Base-by-base conservation (phyloP, 805 yeast species). In the Barnettozyma sucrosica region DNA sequence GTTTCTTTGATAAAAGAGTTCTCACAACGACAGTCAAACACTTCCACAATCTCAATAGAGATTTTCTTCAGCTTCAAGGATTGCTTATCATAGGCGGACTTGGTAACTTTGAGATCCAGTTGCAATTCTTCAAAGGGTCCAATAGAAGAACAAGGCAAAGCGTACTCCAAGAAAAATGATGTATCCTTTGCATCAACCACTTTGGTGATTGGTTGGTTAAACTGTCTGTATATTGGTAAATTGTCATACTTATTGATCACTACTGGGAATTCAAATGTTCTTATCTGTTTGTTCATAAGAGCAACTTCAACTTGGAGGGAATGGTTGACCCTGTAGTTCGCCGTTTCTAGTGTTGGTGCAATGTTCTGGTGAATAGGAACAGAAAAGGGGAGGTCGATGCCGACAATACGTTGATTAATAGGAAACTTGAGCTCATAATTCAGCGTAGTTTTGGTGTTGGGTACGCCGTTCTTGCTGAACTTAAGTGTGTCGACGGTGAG, bases 371-470 rank as follows among this genome's bases (percentile, higher is more conserved):
- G 80, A 18, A 82, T 61, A 0, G 79, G 81, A 14, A 82, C 71
- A 4, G 81, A 64, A 36, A 82, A 62, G 0, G 88, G 88, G 1
- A 81, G 59, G 55, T 81, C 86, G 33, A 81, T 56, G 0, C 81
- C 85, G 4, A 81, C 54, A 19, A 77, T 55, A 21, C 70, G 68
- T 46, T 70, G 68, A 38, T 63, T 63, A 7, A 74, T 66, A 2
- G 75, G 72, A 16, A 57, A 53, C n/a, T 49, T 52, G 41, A 63
- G 55, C 48, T 64, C 68, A 45, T 65, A 67, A 47, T 68, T 68
- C 2, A 63, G 36, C 3, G 57, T 56, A 3, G 51, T 39, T 33
- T 49, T 48, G 66, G 50, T 57, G 62, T 14, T 71, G 52, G 33
- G 76, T 49, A 41, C 74, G 47, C 49, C 65, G 39, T 46, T 51